Conservation (phyloP, 2,329 filamentous ascomycete species). For the Curvularia hawaiiensis region DNA sequence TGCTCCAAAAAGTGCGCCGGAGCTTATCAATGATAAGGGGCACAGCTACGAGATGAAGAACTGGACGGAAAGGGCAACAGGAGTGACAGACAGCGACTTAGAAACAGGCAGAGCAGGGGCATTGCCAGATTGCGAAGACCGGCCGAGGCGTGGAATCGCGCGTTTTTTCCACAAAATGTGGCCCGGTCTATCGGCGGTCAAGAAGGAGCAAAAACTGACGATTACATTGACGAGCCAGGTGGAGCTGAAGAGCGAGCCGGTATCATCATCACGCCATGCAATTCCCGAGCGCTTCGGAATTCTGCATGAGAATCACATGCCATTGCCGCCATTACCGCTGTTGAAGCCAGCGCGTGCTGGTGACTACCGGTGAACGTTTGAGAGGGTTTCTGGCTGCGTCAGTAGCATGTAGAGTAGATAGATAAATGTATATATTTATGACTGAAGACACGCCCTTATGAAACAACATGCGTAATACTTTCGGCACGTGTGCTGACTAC, state of each 20-base stretch:
- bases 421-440: neutral
- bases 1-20: slow-evolving; percentile 17
- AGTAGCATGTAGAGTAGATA: neutral
- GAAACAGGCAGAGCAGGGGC: slow-evolving; percentile 12
- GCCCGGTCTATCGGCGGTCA: neutral
- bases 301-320: slow-evolving; percentile 8
- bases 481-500: neutral
- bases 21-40: slow-evolving; percentile 18
- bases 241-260: slow-evolving; percentile 21
- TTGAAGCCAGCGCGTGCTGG: neutral
- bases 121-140: slow-evolving; percentile 11
- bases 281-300: neutral
- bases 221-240: slow-evolving; percentile 29
- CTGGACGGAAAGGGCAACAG: slow-evolving; percentile 24
- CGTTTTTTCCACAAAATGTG: slow-evolving; percentile 23
- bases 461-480: neutral
- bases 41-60: slow-evolving; percentile 32
- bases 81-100: neutral
- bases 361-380: neutral
- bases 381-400: neutral
- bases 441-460: neutral
- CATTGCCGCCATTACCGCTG: neutral
- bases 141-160: slow-evolving; percentile 1
- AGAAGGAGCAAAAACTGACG: slow-evolving; percentile 21
- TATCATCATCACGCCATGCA: slow-evolving; percentile 4